Base-by-base conservation (phyloP, 2,329 filamentous ascomycete genomes). In the Penicillium crustosum region DNA sequence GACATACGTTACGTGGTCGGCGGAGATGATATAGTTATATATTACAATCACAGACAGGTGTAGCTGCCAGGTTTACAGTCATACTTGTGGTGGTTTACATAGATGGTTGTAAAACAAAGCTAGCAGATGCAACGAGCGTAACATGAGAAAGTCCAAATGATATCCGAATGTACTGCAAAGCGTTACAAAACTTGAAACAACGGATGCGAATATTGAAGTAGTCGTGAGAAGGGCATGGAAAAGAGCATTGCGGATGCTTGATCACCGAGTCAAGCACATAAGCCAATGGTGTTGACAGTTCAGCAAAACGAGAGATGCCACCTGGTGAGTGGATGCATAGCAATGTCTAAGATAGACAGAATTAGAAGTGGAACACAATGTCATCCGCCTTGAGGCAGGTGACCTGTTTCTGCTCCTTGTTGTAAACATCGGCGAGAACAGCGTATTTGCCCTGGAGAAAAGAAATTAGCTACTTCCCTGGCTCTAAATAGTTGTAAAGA, bases 391-490 rank as follows among this genome's bases (percentile, higher is more conserved):
- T 88, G 70, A 99, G 82, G 78, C 94, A 99, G 59, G 93, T 96
- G 63, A 99, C 89, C 71, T 86, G 87, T 63, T 87, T 81, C 57
- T 84, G 81, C 51, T 95, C 87, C 60, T 80, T 82, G 65, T 85
- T 91, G 77, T 86, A 89, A 49, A 95, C 93, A 72, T 97, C 90
- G 42, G 93, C 94, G 39, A 88, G 78, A 36, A 99, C 94, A 19
- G 84, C 89, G 83, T 97, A 99, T 71, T 86, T 93, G 73, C 93
- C 94, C 91, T 94, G 63, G 19, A 21, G 19, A 25, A 5, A 47
- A 39, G 50, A 23, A 23, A 41, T 62, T 51, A 67, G 57, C 55
- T 27, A 47, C 10, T 25, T 31, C 41, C 10, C 15, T 33, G 17
- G 15, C 6, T 23, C 6, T 23, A n/a, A 55, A 15, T n/a, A n/a